phyloP scores from a whole-genome alignment of 768 basidiomycete species.

The Leccinum subgranulosum region DNA sequence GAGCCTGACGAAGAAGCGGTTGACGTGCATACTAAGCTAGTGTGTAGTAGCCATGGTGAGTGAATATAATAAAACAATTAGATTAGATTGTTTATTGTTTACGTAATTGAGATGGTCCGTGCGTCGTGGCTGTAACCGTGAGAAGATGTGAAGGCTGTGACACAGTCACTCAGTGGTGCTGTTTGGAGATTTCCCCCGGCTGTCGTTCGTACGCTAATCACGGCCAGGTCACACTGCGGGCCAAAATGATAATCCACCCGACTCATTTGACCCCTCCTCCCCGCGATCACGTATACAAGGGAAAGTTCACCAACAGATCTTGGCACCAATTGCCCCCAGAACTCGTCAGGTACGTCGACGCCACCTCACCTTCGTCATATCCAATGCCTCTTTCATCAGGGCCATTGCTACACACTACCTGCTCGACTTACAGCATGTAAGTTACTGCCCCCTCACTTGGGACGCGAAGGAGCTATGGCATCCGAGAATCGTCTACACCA shows the following conservation, averaged over 20 bases:
- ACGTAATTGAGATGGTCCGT: conserved; percentile 25
- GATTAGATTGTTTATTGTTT: not conserved
- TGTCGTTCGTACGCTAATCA: conserved; percentile 37
- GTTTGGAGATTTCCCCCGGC: conserved; percentile 30
- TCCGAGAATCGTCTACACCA: conserved; percentile 56
- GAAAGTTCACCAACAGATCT: conserved; percentile 53
- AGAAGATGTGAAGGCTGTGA: conserved; percentile 26
- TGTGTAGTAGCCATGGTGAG: conserved; percentile 6
- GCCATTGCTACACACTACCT: conserved; percentile 49
- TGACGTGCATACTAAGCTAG: not conserved
- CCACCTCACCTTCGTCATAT: conserved; percentile 24
- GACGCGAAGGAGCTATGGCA: conserved; percentile 55
- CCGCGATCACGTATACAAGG: conserved; percentile 46
- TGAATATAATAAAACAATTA: not conserved
- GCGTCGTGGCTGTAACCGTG: conserved; percentile 23
- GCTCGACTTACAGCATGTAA: conserved; percentile 40
- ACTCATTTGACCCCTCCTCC: conserved; percentile 16
- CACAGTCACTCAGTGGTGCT: conserved; percentile 21
- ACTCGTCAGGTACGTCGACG: conserved; percentile 51
- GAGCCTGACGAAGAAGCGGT: not conserved
- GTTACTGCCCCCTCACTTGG: conserved; percentile 49
- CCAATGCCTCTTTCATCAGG: conserved; percentile 9
- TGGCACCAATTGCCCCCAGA: conserved; percentile 64
- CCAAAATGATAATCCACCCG: conserved; percentile 32
- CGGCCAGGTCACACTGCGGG: conserved; percentile 35